phyloP scores from a whole-genome alignment of 2,329 filamentous ascomycete species.

The Microsporum audouinii region DNA sequence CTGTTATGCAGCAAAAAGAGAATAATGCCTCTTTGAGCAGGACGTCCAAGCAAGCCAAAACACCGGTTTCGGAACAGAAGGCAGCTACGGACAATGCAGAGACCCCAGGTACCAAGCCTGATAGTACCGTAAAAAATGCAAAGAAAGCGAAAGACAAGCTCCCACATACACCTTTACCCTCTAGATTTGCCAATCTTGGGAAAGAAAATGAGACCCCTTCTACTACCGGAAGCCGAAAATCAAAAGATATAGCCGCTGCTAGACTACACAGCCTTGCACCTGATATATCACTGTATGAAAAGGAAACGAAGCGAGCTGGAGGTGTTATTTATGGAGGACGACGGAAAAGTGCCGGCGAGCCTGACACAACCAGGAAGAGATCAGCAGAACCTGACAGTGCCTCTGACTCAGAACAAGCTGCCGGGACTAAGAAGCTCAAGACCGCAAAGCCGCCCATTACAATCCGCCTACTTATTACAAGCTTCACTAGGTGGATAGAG shows the following conservation, averaged over 20 bases:
- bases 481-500: slow-evolving; percentile 70
- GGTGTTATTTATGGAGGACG: slow-evolving; percentile 51
- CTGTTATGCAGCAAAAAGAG: slow-evolving; percentile 27
- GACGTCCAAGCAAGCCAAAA: slow-evolving; percentile 6
- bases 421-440: slow-evolving; percentile 52
- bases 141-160: slow-evolving; percentile 23
- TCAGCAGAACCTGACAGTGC: slow-evolving; percentile 39
- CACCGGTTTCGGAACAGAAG: slow-evolving; percentile 11
- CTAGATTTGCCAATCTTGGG: slow-evolving; percentile 44
- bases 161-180: slow-evolving; percentile 43
- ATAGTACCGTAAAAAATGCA: slow-evolving; percentile 15
- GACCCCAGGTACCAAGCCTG: slow-evolving; percentile 8
- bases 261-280: slow-evolving; percentile 64
- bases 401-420: slow-evolving; percentile 36
- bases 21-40: slow-evolving; percentile 19
- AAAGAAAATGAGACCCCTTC: slow-evolving; percentile 81
- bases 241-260: slow-evolving; percentile 73
- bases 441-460: slow-evolving; percentile 52
- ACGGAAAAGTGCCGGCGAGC: slow-evolving; percentile 30
- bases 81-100: slow-evolving; percentile 7
- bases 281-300: slow-evolving; percentile 84
- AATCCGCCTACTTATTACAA: slow-evolving; percentile 70
- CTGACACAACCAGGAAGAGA: slow-evolving; percentile 28
- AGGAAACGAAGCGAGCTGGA: slow-evolving; percentile 74
- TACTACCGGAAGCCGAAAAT: slow-evolving; percentile 66